Percentiles rank a stretch among this genome's conserved stretches.
Conservation (phyloP, 2,329 filamentous ascomycete genomes). For the Monosporascus sp. region DNA sequence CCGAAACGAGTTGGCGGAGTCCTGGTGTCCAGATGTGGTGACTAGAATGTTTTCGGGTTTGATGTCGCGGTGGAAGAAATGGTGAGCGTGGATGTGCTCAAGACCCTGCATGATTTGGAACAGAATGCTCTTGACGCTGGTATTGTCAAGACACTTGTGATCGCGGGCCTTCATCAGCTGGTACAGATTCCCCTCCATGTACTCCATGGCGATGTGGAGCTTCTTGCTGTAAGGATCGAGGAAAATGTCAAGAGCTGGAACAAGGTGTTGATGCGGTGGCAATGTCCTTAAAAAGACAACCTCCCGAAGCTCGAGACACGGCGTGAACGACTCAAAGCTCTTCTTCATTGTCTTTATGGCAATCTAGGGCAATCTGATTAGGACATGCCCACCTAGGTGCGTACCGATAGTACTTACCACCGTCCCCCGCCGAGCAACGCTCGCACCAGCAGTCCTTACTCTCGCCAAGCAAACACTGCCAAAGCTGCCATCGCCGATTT, state of each 20-base stretch:
- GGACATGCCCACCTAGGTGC: not conserved
- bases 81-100: slow-evolving; percentile 94
- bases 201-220: slow-evolving; percentile 97
- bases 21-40: slow-evolving; percentile 79
- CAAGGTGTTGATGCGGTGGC: slow-evolving; percentile 81
- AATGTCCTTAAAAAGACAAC: slow-evolving; percentile 93
- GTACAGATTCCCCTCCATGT: slow-evolving; percentile 99
- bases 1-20: slow-evolving; percentile 78
- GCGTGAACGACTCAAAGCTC: slow-evolving; percentile 86
- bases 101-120: slow-evolving; percentile 95
- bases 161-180: slow-evolving; percentile 98
- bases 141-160: slow-evolving; percentile 85
- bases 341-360: slow-evolving; percentile 99
- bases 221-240: slow-evolving; percentile 94
- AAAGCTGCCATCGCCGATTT: slow-evolving; percentile 98
- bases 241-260: slow-evolving; percentile 98
- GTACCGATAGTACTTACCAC: slow-evolving; percentile 59
- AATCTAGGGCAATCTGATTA: slow-evolving; percentile 52
- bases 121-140: slow-evolving; percentile 93
- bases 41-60: slow-evolving; percentile 99
- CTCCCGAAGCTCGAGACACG: slow-evolving; percentile 89
- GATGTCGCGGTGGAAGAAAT: slow-evolving; percentile 98
- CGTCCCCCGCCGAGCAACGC: slow-evolving; percentile 82
- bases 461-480: slow-evolving; percentile 90
- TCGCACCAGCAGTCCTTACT: slow-evolving; percentile 84